Evolutionary conservation across 2,329 filamentous ascomycete species (phyloP).

Genomic region (Aspergillus bombycis): DNA sequence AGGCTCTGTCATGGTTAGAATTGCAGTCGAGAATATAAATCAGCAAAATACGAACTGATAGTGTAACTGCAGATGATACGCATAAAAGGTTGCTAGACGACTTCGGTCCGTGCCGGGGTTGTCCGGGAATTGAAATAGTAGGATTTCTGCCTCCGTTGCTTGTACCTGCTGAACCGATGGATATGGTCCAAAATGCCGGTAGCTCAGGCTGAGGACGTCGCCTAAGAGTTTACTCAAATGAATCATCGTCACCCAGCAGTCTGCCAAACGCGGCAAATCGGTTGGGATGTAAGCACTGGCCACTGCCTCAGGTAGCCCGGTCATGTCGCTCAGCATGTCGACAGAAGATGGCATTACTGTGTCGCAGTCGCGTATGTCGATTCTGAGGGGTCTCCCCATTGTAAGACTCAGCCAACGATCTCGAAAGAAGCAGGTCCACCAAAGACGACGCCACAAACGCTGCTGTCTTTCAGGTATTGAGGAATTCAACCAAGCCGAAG

Average conservation of each 20-base stretch:
- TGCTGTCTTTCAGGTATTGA: conserved; percentile 26
- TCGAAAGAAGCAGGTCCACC: conserved; percentile 47
- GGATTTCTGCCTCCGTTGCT: conserved; percentile 25
- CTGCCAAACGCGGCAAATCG: conserved; percentile 25
- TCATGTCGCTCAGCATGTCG: conserved; percentile 32
- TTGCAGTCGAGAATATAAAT: background rate
- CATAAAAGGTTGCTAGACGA: conserved; percentile 21
- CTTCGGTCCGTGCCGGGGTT: conserved; percentile 16
- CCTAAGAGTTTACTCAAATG: conserved; percentile 31
- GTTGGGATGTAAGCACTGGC: conserved; percentile 22
- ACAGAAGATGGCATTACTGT: conserved; percentile 30
- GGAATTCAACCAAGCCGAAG: conserved; percentile 18
- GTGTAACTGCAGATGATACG: conserved; percentile 33
- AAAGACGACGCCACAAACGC: conserved; percentile 43
- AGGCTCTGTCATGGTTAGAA: conserved; percentile 23
- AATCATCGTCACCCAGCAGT: conserved; percentile 32
- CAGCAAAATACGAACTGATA: conserved; percentile 26
- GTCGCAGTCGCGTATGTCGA: conserved; percentile 43
- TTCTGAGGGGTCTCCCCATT: conserved; percentile 45
- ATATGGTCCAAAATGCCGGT: conserved; percentile 23
- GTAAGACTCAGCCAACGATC: conserved; percentile 47
- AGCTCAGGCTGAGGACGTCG: conserved; percentile 27
- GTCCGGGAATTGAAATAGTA: conserved; percentile 22
- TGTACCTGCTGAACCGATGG: conserved; percentile 26
- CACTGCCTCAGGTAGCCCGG: conserved; percentile 12